Conservation (phyloP, 2,329 filamentous ascomycete genomes). For the Furcasterigmium furcatum region DNA sequence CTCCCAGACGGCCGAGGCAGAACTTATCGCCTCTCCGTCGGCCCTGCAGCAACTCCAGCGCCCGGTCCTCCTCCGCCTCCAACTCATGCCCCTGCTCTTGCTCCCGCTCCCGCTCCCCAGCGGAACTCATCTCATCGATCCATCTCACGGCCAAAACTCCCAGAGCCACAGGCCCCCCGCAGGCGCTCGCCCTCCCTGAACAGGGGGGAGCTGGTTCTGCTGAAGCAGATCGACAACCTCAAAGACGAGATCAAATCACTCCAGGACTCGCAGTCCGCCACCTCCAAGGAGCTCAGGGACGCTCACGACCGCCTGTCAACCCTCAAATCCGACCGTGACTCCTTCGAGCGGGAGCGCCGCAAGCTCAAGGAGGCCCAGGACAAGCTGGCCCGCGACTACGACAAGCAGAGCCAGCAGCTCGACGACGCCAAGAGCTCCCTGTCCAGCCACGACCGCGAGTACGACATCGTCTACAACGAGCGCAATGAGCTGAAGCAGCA, state of each 20-base stretch:
- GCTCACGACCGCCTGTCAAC: slow-evolving; percentile 7
- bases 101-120: slow-evolving; percentile 5
- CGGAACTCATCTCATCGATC: slow-evolving; percentile 4
- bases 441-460: slow-evolving; percentile 5
- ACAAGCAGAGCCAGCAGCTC: slow-evolving; percentile 7
- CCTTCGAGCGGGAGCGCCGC: slow-evolving; percentile 3
- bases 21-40: slow-evolving; percentile 3
- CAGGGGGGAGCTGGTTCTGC: slow-evolving; percentile 7
- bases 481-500: slow-evolving; percentile 6
- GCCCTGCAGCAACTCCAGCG: neutral
- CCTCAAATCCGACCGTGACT: slow-evolving; percentile 7
- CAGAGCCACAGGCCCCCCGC: slow-evolving; percentile 6
- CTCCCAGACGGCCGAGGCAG: slow-evolving; percentile 1
- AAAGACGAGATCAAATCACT: slow-evolving; percentile 8
- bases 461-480: slow-evolving; percentile 5
- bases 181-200: slow-evolving; percentile 4
- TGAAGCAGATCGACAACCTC: slow-evolving; percentile 10
- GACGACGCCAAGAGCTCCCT: slow-evolving; percentile 8
- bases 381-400: slow-evolving; percentile 7
- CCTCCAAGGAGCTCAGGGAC: slow-evolving; percentile 9
- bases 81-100: slow-evolving; percentile 3
- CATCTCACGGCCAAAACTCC: slow-evolving; percentile 5
- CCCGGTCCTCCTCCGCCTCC: neutral
- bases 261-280: slow-evolving; percentile 7
- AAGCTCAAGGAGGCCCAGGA: slow-evolving; percentile 8